phyloP scores from a whole-genome alignment of 345 rosid species.

The Ceriops decandra region DNA sequence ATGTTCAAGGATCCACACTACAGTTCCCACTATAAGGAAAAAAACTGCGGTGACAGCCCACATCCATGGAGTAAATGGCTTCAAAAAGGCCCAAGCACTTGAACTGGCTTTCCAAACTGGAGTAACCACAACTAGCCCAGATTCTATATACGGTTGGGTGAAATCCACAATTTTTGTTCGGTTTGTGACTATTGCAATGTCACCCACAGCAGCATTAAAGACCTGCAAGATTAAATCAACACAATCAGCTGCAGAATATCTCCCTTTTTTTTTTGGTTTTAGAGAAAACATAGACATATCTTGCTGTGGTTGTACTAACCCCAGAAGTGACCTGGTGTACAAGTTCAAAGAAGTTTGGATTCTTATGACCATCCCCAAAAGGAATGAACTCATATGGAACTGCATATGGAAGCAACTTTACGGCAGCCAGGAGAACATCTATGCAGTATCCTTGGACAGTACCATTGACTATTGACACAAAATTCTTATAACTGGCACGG shows the following conservation, averaged over 20 bases:
- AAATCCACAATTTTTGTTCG: slow-evolving; percentile 74
- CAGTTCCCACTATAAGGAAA: slow-evolving; percentile 73
- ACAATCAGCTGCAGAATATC: slow-evolving; percentile 7
- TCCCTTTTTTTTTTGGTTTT: too few species aligned
- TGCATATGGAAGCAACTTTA: slow-evolving; percentile 58
- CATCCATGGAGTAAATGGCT: slow-evolving; percentile 75
- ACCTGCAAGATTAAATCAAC: slow-evolving; percentile 40
- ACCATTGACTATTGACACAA: slow-evolving; percentile 48
- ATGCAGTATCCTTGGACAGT: slow-evolving; percentile 68
- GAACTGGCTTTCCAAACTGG: slow-evolving; percentile 62
- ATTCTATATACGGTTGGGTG: slow-evolving; percentile 82
- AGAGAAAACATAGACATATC: background rate
- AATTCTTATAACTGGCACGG: slow-evolving; percentile 54
- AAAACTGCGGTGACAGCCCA: slow-evolving; percentile 73
- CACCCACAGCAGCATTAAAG: slow-evolving; percentile 82
- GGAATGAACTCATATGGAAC: slow-evolving; percentile 68
- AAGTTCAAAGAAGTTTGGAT: slow-evolving; percentile 66
- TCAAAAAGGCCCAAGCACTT: slow-evolving; percentile 70
- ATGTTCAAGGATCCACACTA: slow-evolving; percentile 93
- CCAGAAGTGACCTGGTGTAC: slow-evolving; percentile 50
- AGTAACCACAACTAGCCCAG: slow-evolving; percentile 89
- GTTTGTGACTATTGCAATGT: slow-evolving; percentile 60
- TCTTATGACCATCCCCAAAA: slow-evolving; percentile 74
- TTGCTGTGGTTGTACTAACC: slow-evolving; percentile 48
- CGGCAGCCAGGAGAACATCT: slow-evolving; percentile 74